Percentiles rank a stretch among this genome's conserved stretches.
phyloP scores from a whole-genome alignment of 2,329 filamentous ascomycete species.

The Ilyonectria mors-panacis region DNA sequence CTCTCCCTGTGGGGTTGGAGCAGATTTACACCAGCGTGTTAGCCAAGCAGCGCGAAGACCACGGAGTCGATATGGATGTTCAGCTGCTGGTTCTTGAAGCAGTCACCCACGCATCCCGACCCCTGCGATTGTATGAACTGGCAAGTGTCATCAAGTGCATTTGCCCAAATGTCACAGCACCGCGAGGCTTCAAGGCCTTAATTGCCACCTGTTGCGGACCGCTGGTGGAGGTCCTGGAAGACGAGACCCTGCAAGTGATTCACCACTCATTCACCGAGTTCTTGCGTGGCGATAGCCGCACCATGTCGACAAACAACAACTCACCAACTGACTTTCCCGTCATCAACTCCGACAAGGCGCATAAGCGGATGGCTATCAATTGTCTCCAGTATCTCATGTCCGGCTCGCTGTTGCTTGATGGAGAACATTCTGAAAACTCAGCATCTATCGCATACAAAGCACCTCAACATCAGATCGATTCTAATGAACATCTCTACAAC shows the following conservation, averaged over 20 bases:
- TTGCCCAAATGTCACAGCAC: slow-evolving; percentile 29
- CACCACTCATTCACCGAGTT: slow-evolving; percentile 66
- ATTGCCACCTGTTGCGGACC: slow-evolving; percentile 56
- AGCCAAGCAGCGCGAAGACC: slow-evolving; percentile 51
- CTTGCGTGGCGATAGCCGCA: slow-evolving; percentile 50
- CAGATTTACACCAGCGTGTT: slow-evolving; percentile 55
- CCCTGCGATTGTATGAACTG: slow-evolving; percentile 58
- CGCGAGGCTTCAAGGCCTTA: slow-evolving; percentile 51
- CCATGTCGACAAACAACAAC: no score
- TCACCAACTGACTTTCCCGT: slow-evolving; percentile 29
- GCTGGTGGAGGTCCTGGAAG: slow-evolving; percentile 60
- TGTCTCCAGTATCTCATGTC: slow-evolving; percentile 39
- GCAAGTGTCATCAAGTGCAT: slow-evolving; percentile 44
- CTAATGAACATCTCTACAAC: neutral
- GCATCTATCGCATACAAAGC: slow-evolving; percentile 13
- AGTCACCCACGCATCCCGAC: slow-evolving; percentile 57
- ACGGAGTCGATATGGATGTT: slow-evolving; percentile 46
- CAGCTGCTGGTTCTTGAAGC: slow-evolving; percentile 56
- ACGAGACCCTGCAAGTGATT: slow-evolving; percentile 61
- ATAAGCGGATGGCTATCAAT: slow-evolving; percentile 37
- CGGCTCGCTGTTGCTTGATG: slow-evolving; percentile 32
- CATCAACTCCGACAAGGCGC: slow-evolving; percentile 35
- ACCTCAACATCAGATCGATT: slow-evolving; percentile 9
- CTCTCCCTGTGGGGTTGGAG: slow-evolving; percentile 39
- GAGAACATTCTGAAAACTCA: slow-evolving; percentile 4